phyloP scores from a whole-genome alignment of 1,284 basidiomycete genomes.

The Fistulinella staudtii region DNA sequence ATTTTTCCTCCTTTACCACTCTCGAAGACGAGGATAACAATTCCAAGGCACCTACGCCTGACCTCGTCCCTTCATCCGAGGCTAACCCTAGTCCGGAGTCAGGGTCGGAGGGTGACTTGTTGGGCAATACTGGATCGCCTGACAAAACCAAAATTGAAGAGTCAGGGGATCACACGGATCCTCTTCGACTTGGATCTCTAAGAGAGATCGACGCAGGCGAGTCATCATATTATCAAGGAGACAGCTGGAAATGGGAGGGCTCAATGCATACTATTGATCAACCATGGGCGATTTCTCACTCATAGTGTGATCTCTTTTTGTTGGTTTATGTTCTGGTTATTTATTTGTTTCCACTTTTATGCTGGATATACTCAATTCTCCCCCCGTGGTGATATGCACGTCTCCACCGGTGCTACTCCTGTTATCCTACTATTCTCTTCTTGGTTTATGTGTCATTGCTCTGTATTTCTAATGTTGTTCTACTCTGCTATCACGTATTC shows the following conservation, averaged over 20 bases:
- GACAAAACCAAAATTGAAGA: conserved; percentile 49
- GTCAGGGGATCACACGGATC: conserved; percentile 39
- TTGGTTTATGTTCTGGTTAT: conserved; percentile 26
- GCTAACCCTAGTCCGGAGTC: conserved; percentile 75
- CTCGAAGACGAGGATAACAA: conserved; percentile 57
- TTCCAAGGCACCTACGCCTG: conserved; percentile 66
- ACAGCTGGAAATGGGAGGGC: conserved; percentile 70
- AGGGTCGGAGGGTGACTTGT: conserved; percentile 54
- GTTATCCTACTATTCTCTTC: conserved; percentile 35
- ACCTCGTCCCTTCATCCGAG: conserved; percentile 63
- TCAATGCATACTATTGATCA: conserved; percentile 60
- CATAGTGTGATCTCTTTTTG: conserved; percentile 41
- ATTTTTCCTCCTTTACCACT: conserved; percentile 58
- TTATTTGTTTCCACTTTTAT: conserved; percentile 39
- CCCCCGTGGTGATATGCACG: conserved; percentile 13
- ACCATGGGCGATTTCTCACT: conserved; percentile 68
- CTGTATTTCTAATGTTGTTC: conserved; percentile 40
- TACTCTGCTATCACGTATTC: conserved; percentile 37
- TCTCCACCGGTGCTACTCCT: conserved; percentile 17
- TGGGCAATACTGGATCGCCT: conserved; percentile 33
- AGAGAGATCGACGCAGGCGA: conserved; percentile 75
- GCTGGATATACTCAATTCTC: conserved; percentile 34
- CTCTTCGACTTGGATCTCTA: conserved; percentile 55
- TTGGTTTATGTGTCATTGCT: conserved; percentile 37
- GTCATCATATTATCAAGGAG: conserved; percentile 60